These are phyloP conservation scores for Gossypium schwendimanii DNA, from an alignment of 441 rosid genomes.

Conservation along the genomic window DNA sequence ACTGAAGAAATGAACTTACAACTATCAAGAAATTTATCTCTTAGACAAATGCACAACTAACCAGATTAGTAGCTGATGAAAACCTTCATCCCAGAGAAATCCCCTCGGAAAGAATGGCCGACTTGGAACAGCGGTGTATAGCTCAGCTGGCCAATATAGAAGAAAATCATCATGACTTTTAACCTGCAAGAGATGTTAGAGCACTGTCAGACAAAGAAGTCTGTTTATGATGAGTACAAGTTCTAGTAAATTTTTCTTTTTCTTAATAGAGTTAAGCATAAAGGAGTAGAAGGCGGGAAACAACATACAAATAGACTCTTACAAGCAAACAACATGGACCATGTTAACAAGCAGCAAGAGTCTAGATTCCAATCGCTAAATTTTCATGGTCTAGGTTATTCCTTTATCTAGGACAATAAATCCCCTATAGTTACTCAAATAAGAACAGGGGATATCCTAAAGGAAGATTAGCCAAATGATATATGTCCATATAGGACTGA, in stretches of 20 bases:
- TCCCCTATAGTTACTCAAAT: not conserved
- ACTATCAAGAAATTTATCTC: not conserved
- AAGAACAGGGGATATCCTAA: conserved; percentile 6
- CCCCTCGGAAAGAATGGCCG: conserved; percentile 97
- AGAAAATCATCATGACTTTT: conserved; percentile 46
- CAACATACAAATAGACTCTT: not conserved
- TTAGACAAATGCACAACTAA: conserved; percentile 30
- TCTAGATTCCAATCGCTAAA: not conserved
- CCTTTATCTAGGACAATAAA: not conserved
- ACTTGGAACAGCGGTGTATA: conserved; percentile 96
- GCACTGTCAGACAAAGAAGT: conserved; percentile 29
- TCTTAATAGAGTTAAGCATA: not conserved
- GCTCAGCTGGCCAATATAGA: conserved; percentile 96
- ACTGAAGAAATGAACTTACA: conserved; percentile 4
- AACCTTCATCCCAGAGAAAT: conserved; percentile 98
- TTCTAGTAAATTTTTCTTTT: not conserved
- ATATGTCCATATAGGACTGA: not conserved
- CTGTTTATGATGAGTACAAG: conserved; percentile 5
- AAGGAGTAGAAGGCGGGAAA: not conserved
- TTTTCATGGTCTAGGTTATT: not conserved
- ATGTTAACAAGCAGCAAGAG: not conserved
- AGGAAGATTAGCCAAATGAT: conserved; percentile 6
- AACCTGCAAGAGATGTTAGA: conserved; percentile 47
- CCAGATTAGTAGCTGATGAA: conserved; percentile 94
- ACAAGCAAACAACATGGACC: not conserved